Evolutionary conservation across 2,329 filamentous ascomycete genomes (phyloP), one percentile per base, ranked within the genome.

Genomic region (Biscogniauxia sp.): DNA sequence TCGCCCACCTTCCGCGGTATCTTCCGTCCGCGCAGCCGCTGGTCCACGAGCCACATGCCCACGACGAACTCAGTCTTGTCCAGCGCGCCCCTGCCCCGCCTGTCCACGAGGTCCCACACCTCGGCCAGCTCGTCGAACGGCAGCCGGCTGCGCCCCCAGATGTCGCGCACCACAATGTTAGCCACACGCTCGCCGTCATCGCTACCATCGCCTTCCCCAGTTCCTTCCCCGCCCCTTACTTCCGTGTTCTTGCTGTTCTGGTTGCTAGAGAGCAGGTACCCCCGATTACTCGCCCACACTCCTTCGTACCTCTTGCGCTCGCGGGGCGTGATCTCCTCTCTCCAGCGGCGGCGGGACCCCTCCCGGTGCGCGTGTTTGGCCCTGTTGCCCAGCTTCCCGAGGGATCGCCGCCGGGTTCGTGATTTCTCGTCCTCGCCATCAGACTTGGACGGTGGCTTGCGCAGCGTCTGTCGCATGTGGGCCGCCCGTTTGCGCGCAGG

Each of bases 291-390:
- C 1, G 91, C 91, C 90, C 91, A 95, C 1, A 95, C 84, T 2
- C 89, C 91, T 73, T 94, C 91, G 73, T 95, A 95, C 1, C 91
- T 83, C 70, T 90, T 90, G n/a, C 89, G 80, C 70, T 95, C 90
- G 5, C 85, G 80, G 54, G 85, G 82, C 0, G 88, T 91, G 51
- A 95, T 84, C 62, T 86, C 82, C 66, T 93, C 90, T 51, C 90
- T 84, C 91, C 91, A 95, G 6, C 90, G 84, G 69, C 86, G 88
- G 19, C 91, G 84, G 3, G 89, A 83, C 0, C 89, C 91, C 72
- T 94, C 91, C 68, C 91, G 87, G 69, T 95, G 91, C 1, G 87
- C 84, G 72, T 93, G 90, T 61, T 89, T 88, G 64, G 83, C 85
- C 56, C 82, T 80, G 20, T 73, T 73, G 11, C 73, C 72, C 6